Base-by-base conservation (phyloP, 495 filamentous ascomycete genomes). In the Glarea lozoyensis region DNA sequence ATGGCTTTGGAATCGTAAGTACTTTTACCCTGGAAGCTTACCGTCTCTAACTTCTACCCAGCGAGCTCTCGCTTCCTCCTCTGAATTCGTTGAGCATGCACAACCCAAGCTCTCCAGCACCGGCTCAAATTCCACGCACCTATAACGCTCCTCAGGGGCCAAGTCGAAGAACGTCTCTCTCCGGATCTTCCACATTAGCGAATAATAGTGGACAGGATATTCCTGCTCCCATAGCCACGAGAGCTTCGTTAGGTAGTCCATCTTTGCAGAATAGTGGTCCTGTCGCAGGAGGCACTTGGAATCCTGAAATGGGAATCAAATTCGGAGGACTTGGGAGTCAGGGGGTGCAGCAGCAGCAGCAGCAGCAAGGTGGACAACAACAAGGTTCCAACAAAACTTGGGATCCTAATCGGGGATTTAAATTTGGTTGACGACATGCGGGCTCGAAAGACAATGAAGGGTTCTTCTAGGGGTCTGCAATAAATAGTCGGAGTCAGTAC, bases 281-380 rank as follows among this genome's bases (percentile, higher is more conserved):
- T 72, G 79, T 24, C 62, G 70, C 2, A 57, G 67, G 23, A 63
- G 68, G 68, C 2, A 76, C 85, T 46, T 92, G 86, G 86, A 75
- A 76, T 29, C 85, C 85, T 0, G 81, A 85, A 4, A 77, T 84
- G 66, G 84, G 83, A 0, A 88, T 92, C 46, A 80, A 80, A 15
- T 93, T 90, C 56, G 71, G 72, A 5, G 63, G 43, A 36, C 36
- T 41, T 31, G 52, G 40, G 47, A 6, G 15, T 10, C 22, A 16
- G 19, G 7, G 10, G 24, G 38, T 22, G 9, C 9, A 2, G n/a
- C 12, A 22, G 11, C 11, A 24, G 18, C 10, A 4, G 17, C 18
- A 4, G 12, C 12, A 10, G 9, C 18, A 24, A 24, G 19, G 18
- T n/a, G 15, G 10, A 2, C 36, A 40, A 33, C 37, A 37, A n/a